phyloP scores from a whole-genome alignment of 2,329 filamentous ascomycete genomes.

The Lithohypha guttulata region DNA sequence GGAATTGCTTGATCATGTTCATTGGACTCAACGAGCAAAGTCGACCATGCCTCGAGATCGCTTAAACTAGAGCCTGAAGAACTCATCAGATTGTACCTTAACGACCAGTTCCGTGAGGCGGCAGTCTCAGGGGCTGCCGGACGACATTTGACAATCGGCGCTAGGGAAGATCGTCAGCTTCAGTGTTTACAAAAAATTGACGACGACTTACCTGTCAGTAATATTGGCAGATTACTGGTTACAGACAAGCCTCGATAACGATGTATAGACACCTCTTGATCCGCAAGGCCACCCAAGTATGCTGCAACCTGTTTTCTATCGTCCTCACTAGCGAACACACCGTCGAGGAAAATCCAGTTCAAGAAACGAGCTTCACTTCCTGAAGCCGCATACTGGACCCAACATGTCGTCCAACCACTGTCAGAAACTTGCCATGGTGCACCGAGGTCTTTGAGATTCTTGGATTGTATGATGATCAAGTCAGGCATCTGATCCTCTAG shows the following conservation, averaged over 20 bases:
- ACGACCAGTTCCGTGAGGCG: background rate
- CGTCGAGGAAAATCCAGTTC: constrained; percentile 4
- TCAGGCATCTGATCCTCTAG: background rate
- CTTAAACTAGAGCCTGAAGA: background rate
- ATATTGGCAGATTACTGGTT: background rate
- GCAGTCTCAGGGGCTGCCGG: background rate
- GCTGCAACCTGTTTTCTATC: background rate
- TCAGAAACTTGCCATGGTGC: constrained; percentile 4
- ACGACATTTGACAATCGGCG: constrained; percentile 4
- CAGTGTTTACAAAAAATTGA: background rate
- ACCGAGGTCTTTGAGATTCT: background rate
- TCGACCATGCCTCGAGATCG: background rate
- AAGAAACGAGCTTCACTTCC: background rate
- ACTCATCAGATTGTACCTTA: background rate
- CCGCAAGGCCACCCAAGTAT: background rate
- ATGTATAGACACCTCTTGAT: background rate
- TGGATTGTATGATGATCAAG: constrained; percentile 2
- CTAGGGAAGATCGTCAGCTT: constrained; percentile 1
- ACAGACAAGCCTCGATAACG: constrained; percentile 1
- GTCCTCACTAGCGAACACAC: background rate
- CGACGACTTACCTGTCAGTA: background rate
- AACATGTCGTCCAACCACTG: constrained; percentile 2
- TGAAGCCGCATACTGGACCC: constrained; percentile 7
- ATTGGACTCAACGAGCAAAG: background rate
- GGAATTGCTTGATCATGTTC: background rate